Base-by-base conservation (phyloP, 495 filamentous ascomycete species). In the Apodospora peruviana region DNA sequence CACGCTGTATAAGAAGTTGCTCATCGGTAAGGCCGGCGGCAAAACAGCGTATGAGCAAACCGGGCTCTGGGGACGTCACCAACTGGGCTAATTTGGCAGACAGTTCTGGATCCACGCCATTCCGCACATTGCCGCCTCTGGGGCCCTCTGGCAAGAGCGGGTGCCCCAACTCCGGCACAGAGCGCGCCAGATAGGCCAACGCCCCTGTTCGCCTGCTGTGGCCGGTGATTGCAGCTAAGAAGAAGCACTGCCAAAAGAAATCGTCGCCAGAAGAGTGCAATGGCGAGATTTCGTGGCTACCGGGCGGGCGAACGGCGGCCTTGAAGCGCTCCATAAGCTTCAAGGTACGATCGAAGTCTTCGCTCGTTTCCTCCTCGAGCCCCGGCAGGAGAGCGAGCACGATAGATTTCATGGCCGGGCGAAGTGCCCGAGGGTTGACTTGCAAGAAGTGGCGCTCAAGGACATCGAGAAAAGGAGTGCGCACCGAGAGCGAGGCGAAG, bases 201-300 rank as follows among this genome's bases (percentile, higher is more conserved):
- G 89, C 88, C 21, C 93, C 93, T 54, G 86, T 84, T 38, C 93
- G 80, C 50, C 94, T 77, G 35, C 80, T 86, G 21, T 86, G 75
- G 59, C 88, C 90, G 5, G 91, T 96, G 29, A 99, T 95, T 0
- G 88, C 82, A 12, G 90, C 89, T 32, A 97, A 74, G 55, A 99
- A 96, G 54, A 99, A 86, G 65, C 88, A 96, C 71, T 99, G 93
- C 93, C 93, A 99, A 62, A 96, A 99, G 62, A 90, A 95, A 55
- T 90, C 87, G 44, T 91, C 87, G 22, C 81, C 84, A 9, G 74
- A 68, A 12, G 75, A 77, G 42, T 76, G 72, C n/a, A 70, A 67
- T n/a, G 76, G 67, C 2, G 75, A 74, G 9, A 72, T 68, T 18
- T 73, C 67, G 36, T 73, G 67, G 50, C 72, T 67, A 34, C 49